Percentiles rank a stretch among this genome's conserved stretches.
phyloP scores from a whole-genome alignment of 345 rosid genomes.

The Citrus sp. region DNA sequence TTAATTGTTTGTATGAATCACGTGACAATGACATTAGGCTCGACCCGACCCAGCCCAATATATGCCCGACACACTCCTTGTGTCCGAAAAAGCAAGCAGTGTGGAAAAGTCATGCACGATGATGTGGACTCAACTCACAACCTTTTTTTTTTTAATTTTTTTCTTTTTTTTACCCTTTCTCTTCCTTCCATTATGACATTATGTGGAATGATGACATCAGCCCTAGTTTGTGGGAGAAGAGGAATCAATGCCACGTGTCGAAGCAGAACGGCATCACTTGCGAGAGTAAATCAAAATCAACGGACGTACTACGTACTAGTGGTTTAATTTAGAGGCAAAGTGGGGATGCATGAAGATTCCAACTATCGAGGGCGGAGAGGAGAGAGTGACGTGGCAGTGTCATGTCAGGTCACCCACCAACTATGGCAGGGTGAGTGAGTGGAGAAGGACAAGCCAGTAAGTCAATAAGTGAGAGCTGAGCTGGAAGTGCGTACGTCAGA shows the following conservation, averaged over 20 bases:
- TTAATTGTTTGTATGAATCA: no score
- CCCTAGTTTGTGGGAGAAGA: conserved; percentile 9
- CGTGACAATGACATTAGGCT: neutral
- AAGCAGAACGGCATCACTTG: neutral
- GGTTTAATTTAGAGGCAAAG: neutral
- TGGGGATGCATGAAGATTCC: conserved; percentile 15
- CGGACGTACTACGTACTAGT: no score
- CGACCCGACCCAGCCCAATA: conserved; percentile 9
- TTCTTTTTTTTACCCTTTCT: no score
- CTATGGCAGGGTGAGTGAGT: conserved; percentile 24
- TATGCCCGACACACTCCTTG: neutral
- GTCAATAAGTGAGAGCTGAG: conserved; percentile 2
- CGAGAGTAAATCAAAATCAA: no score
- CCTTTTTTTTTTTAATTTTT: neutral
- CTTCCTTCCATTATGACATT: neutral
- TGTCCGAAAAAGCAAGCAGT: conserved; percentile 14
- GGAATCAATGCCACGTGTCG: neutral
- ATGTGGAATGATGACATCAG: conserved; percentile 11
- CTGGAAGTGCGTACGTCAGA: neutral
- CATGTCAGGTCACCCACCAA: conserved; percentile 33
- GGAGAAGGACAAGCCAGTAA: conserved; percentile 18
- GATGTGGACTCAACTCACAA: conserved; percentile 27
- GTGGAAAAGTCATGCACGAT: conserved; percentile 17
- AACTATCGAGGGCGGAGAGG: neutral
- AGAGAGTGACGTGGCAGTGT: conserved; percentile 19